Evolutionary conservation across 2,329 filamentous ascomycete genomes (phyloP).

Genomic region (Fusarium sp.): DNA sequence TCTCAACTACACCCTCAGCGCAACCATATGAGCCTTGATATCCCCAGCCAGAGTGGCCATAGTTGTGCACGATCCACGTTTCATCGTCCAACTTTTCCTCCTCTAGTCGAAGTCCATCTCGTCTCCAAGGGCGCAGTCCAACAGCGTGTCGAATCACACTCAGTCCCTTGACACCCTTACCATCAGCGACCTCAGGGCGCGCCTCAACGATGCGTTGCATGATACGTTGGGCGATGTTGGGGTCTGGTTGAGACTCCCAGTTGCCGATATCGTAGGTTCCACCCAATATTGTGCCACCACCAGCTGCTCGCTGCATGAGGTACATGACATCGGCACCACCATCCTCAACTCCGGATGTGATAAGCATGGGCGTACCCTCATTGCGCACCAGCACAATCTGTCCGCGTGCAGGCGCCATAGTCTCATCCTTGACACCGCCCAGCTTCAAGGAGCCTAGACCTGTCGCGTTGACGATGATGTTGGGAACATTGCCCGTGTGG

Average conservation of each 20-base stretch:
- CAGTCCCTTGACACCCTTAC: conserved; percentile 76
- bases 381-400: conserved; percentile 88
- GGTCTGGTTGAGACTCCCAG: conserved; percentile 83
- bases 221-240: conserved; percentile 81
- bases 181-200: conserved; percentile 70
- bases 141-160: conserved; percentile 84
- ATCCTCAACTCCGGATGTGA: conserved; percentile 77
- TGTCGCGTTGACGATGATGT: conserved; percentile 85
- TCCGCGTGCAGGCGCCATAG: conserved; percentile 79
- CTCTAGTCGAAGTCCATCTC: conserved; percentile 79
- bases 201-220: conserved; percentile 79
- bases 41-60: conserved; percentile 82
- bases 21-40: conserved; percentile 78
- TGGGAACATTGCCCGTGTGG: conserved; percentile 66
- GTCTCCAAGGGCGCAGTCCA: conserved; percentile 79
- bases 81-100: conserved; percentile 61
- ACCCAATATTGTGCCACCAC: conserved; percentile 87
- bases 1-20: conserved; percentile 69
- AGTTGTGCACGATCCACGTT: conserved; percentile 79
- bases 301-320: conserved; percentile 80
- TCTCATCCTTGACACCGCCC: conserved; percentile 81
- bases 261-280: conserved; percentile 82
- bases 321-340: conserved; percentile 78
- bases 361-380: conserved; percentile 74
- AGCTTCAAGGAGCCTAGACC: conserved; percentile 79